These are phyloP conservation scores for Plasmodium fragile DNA, from an alignment of 169 alveolate species.

Conservation along the genomic window DNA sequence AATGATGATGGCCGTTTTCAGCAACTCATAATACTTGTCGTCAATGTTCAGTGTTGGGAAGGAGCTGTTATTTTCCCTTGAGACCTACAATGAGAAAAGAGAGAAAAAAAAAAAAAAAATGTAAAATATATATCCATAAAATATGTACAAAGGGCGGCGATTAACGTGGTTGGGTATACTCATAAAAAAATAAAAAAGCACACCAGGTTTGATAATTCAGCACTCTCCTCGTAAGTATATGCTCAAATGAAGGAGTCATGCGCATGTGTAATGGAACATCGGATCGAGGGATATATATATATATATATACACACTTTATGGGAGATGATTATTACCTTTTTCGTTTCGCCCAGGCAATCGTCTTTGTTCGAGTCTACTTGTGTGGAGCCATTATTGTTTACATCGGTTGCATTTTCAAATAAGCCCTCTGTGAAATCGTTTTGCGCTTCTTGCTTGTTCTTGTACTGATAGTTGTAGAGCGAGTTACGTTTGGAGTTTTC, in stretches of 20 bases:
- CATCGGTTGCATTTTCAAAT: conserved; percentile 14
- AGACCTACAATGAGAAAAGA: not conserved
- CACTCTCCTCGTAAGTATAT: not conserved
- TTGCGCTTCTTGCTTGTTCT: conserved; percentile 7
- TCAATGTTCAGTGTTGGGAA: conserved; percentile 51
- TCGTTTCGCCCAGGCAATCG: not conserved
- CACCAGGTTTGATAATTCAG: not conserved
- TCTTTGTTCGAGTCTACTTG: not conserved
- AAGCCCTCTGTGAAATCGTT: conserved; percentile 22
- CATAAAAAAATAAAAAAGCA: not conserved
- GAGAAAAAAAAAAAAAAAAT: not conserved
- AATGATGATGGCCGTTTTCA: conserved; percentile 69
- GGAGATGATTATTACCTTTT: conserved; percentile 9
- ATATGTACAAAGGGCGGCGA: not conserved
- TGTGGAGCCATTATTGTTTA: not conserved
- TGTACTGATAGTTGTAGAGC: conserved; percentile 35
- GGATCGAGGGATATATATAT: not conserved
- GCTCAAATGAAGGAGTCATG: not conserved
- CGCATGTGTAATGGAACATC: not conserved
- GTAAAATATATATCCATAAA: no score
- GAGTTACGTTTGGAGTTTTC: conserved; percentile 48
- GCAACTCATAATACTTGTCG: conserved; percentile 55
- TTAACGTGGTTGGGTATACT: not conserved
- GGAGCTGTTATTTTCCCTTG: not conserved
- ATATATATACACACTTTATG: not conserved